Evolutionary conservation across 768 basidiomycete species (phyloP).

Genomic region (Mycena rebaudengoi): DNA sequence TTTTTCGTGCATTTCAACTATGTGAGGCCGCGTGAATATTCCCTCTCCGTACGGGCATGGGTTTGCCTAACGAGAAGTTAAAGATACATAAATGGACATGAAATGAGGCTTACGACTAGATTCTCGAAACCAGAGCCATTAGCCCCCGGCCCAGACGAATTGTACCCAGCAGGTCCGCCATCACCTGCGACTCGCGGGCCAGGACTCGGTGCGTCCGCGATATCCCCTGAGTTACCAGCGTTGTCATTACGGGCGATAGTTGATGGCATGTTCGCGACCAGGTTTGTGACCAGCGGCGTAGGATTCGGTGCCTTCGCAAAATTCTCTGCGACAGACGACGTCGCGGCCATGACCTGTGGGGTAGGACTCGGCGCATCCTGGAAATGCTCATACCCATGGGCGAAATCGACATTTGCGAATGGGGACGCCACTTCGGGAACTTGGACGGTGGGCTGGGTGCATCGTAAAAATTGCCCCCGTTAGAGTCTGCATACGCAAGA

Average conservation of each 20-base stretch:
- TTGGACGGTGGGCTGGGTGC: background rate
- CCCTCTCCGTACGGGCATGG: background rate
- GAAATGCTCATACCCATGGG: background rate
- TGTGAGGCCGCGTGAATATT: background rate
- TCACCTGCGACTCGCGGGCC: background rate
- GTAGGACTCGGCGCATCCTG: background rate
- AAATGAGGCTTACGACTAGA: background rate
- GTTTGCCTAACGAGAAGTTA: background rate
- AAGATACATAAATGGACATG: background rate
- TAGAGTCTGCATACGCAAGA: background rate
- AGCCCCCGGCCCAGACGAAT: background rate
- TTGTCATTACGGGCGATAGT: background rate
- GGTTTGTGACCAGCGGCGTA: background rate
- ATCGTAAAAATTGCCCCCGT: background rate
- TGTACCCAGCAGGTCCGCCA: background rate
- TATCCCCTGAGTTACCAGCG: background rate
- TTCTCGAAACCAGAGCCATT: background rate
- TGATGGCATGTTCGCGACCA: background rate
- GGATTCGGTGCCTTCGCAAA: background rate
- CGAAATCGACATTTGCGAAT: background rate
- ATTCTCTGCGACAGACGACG: background rate
- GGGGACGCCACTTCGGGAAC: background rate
- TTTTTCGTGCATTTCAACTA: background rate
- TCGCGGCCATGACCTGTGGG: background rate
- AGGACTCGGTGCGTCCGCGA: background rate